Evolutionary conservation across 139 green algal genomes (phyloP).

Genomic region (Zygnema circumcarinatum): DNA sequence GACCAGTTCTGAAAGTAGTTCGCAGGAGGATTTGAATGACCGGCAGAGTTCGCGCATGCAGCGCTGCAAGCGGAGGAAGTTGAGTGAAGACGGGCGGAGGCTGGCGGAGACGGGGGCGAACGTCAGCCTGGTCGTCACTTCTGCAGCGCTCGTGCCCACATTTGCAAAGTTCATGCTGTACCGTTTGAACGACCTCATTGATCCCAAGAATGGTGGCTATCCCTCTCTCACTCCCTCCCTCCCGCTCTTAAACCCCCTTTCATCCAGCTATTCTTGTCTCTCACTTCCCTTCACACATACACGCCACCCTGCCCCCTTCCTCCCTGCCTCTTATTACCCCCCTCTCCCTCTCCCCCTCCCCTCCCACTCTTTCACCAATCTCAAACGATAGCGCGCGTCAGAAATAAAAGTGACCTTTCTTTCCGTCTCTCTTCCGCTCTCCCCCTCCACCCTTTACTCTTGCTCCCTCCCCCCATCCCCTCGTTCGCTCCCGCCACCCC

Average conservation of each 20-base stretch:
- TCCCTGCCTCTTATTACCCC: neutral
- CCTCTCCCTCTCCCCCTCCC: neutral
- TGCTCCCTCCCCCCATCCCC: neutral
- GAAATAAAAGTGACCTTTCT: neutral
- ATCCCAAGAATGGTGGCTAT: neutral
- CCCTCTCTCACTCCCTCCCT: neutral
- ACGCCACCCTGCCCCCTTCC: too few species aligned
- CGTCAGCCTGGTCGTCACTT: neutral
- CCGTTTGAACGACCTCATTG: neutral
- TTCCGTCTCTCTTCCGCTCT: neutral
- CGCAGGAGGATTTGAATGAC: neutral
- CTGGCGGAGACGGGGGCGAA: neutral
- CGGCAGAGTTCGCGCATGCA: constrained; percentile 1
- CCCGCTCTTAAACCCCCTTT: neutral
- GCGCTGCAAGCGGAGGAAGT: neutral
- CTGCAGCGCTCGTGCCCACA: neutral
- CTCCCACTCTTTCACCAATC: too few species aligned
- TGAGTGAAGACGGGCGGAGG: neutral
- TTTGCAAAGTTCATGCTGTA: neutral
- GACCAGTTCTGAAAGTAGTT: constrained; percentile 14
- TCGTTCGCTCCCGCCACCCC: neutral
- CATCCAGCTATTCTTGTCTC: neutral
- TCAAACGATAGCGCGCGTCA: neutral
- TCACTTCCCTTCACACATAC: neutral
- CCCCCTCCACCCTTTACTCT: neutral